Conservation (phyloP, 331 rosid genomes). For the Malus hybrid region DNA sequence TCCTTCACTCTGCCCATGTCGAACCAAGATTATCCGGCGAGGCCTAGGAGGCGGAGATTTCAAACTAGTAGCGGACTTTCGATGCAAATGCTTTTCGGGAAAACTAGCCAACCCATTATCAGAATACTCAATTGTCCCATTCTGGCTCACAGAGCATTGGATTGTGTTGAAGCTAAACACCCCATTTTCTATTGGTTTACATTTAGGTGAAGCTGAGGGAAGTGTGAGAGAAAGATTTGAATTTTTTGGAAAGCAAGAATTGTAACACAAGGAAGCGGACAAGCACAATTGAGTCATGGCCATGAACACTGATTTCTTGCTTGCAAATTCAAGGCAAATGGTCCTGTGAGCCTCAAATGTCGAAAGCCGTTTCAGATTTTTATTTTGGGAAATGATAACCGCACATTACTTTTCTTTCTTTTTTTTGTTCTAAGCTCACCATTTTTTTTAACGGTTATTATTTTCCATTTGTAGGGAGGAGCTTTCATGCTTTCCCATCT, state of each 20-base stretch:
- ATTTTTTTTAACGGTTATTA: background rate
- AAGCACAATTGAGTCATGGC: background rate
- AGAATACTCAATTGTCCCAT: background rate
- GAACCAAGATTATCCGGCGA: slow-evolving; percentile 72
- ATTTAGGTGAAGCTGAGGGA: background rate
- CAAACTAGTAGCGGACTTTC: background rate
- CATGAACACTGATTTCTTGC: background rate
- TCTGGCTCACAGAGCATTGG: slow-evolving; percentile 23
- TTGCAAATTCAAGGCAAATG: background rate
- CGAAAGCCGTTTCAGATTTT: too few species aligned
- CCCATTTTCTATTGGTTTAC: background rate
- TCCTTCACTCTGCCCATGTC: slow-evolving; percentile 86
- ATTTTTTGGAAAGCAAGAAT: background rate
- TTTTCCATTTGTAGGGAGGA: background rate
- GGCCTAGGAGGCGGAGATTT: slow-evolving; percentile 55
- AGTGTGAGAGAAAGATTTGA: slow-evolving; percentile 15
- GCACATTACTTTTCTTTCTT: too few species aligned
- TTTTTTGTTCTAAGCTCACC: too few species aligned
- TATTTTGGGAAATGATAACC: too few species aligned
- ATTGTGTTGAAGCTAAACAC: background rate
- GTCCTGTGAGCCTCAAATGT: too few species aligned
- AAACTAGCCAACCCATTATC: slow-evolving; percentile 24
- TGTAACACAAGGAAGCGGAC: background rate
- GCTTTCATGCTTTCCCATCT: background rate
- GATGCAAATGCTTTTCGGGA: slow-evolving; percentile 31